Conservation (phyloP, 75 land plant genomes). For the Picea sitchensis region DNA sequence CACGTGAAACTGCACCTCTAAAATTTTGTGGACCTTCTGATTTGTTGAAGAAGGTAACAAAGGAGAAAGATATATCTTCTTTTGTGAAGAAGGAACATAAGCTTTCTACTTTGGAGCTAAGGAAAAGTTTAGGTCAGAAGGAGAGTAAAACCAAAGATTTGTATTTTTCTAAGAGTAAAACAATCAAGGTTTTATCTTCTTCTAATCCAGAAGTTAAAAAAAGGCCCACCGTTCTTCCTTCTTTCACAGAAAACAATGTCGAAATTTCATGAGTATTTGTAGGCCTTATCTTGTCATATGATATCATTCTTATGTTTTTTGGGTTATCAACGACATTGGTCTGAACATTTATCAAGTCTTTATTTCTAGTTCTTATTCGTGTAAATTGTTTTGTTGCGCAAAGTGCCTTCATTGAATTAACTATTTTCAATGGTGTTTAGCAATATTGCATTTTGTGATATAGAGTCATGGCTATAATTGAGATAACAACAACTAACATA, state of each 20-base stretch:
- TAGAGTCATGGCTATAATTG: constrained; percentile 37
- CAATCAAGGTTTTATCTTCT: not conserved
- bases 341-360: too few species aligned
- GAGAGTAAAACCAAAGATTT: not conserved
- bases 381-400: too few species aligned
- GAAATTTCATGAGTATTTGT: not conserved
- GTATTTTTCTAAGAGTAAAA: not conserved
- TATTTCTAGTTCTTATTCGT: too few species aligned
- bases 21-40: not conserved
- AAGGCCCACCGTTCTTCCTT: not conserved
- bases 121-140: not conserved
- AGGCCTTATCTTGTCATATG: not conserved
- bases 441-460: constrained; percentile 8
- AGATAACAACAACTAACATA: constrained; percentile 26
- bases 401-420: not conserved
- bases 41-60: not conserved
- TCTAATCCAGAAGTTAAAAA: not conserved
- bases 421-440: not conserved
- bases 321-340: too few species aligned
- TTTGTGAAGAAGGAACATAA: not conserved
- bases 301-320: not conserved
- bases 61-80: not conserved
- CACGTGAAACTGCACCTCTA: not conserved
- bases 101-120: not conserved
- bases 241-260: not conserved